A percentile compares a stretch with the other conserved stretches of the same genome.
Evolutionary conservation across 306 rosid genomes (phyloP).

Genomic region (Pterocarpus santalinus): DNA sequence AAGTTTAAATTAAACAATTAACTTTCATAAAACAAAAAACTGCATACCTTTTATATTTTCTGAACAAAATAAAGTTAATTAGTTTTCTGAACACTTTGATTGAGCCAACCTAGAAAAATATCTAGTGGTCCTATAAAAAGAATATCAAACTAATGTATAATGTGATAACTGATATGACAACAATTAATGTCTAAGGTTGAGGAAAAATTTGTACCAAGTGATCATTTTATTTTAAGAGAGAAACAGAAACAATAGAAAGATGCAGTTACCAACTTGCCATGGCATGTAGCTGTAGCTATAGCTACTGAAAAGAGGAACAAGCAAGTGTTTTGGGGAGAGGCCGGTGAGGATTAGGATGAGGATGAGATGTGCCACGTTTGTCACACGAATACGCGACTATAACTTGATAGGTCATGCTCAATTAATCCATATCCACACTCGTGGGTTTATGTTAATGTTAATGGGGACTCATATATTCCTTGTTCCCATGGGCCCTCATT

Average conservation of each 20-base stretch:
- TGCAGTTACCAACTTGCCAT: background rate
- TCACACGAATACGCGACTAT: background rate
- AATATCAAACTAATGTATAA: background rate
- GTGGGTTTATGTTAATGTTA: background rate
- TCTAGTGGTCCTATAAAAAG: background rate
- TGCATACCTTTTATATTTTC: no score
- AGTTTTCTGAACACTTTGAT: background rate
- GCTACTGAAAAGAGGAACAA: background rate
- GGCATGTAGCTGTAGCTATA: background rate
- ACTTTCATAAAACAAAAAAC: background rate
- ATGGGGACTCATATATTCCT: background rate
- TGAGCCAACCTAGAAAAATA: background rate
- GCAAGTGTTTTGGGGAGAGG: background rate
- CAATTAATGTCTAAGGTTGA: background rate
- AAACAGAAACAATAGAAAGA: background rate
- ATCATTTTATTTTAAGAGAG: background rate
- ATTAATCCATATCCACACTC: background rate
- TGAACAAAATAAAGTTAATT: no score
- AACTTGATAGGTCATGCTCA: background rate
- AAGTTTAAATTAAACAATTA: no score
- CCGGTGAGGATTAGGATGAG: background rate
- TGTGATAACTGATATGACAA: background rate
- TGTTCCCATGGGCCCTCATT: background rate
- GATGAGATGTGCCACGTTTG: constrained; percentile 7
- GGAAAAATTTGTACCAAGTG: background rate